A percentile compares a stretch with the other conserved stretches of the same genome.
Conservation (phyloP, 2,329 filamentous ascomycete species). For the Xenoacremonium recifei region DNA sequence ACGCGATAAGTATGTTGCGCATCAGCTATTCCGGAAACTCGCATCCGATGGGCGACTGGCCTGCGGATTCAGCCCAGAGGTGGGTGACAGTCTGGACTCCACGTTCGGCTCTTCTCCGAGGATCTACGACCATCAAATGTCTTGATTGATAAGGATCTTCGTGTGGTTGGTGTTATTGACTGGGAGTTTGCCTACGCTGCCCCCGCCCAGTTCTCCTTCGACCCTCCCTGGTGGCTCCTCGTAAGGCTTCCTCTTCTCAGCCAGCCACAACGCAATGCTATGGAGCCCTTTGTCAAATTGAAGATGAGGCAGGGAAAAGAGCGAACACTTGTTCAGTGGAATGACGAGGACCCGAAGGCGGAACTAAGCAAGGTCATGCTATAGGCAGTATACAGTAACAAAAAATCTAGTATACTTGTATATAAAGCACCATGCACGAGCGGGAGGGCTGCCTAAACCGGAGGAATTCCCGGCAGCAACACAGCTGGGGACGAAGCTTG, state of each 20-base stretch:
- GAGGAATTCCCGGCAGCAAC: no score
- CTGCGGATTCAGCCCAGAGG: background rate
- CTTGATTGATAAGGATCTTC: conserved; percentile 24
- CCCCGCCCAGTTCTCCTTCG: conserved; percentile 31
- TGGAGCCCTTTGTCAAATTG: no score
- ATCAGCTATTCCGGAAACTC: conserved; percentile 31
- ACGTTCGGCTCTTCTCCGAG: conserved; percentile 22
- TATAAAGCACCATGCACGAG: no score
- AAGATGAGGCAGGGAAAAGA: no score
- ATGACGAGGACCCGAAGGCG: no score
- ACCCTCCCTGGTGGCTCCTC: conserved; percentile 40
- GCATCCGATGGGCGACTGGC: conserved; percentile 11
- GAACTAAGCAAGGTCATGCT: no score
- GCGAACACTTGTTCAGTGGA: no score
- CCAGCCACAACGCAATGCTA: no score
- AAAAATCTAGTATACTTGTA: no score
- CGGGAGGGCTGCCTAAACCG: no score
- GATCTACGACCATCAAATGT: conserved; percentile 31
- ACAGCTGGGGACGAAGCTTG: no score
- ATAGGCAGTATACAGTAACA: no score
- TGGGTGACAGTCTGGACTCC: conserved; percentile 1
- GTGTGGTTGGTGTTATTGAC: conserved; percentile 35
- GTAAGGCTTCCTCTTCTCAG: conserved; percentile 26
- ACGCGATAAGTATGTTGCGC: conserved; percentile 32
- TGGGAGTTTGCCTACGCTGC: conserved; percentile 40